Percentiles rank a stretch among this genome's conserved stretches.
phyloP scores from a whole-genome alignment of 2,329 filamentous ascomycete genomes.

The Epichloe coenophiala region DNA sequence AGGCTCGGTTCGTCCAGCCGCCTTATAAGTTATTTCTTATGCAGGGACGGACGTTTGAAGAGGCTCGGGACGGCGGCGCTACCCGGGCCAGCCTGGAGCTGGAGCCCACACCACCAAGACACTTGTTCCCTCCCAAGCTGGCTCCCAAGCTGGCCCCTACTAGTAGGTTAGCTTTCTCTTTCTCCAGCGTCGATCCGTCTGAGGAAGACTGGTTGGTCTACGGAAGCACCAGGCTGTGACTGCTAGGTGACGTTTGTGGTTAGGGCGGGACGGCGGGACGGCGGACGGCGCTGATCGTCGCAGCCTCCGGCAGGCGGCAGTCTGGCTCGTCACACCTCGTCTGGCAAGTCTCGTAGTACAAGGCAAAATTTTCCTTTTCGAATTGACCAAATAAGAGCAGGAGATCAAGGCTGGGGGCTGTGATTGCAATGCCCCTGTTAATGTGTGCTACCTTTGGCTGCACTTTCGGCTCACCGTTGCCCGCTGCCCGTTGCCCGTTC shows the following conservation, averaged over 20 bases:
- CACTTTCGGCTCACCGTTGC: not conserved
- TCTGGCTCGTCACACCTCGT: conserved; percentile 1
- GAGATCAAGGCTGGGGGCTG: not conserved
- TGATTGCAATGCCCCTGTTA: not conserved
- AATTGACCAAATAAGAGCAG: not conserved
- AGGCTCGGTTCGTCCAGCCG: no score
- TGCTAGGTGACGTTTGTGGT: no score
- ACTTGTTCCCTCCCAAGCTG: no score
- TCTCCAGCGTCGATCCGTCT: no score
- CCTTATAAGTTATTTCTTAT: not conserved
- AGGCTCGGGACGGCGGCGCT: conserved; percentile 5
- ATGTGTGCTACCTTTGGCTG: not conserved
- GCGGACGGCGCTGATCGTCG: conserved; percentile 3
- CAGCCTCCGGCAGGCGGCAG: conserved; percentile 5
- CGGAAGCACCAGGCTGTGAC: no score
- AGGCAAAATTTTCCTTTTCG: not conserved
- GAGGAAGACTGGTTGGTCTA: no score
- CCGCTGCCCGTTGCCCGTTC: not conserved
- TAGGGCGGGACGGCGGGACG: not conserved
- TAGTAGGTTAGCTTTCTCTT: no score
- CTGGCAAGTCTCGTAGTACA: not conserved
- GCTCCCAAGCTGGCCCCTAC: no score
- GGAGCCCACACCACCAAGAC: not conserved
- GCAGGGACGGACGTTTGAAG: not conserved
- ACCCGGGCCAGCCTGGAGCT: conserved; percentile 2